A percentile compares a stretch with the other conserved stretches of the same genome.
These are phyloP conservation scores for Capsicum chinense DNA, from an alignment of 257 asterid species.

Conservation along the genomic window DNA sequence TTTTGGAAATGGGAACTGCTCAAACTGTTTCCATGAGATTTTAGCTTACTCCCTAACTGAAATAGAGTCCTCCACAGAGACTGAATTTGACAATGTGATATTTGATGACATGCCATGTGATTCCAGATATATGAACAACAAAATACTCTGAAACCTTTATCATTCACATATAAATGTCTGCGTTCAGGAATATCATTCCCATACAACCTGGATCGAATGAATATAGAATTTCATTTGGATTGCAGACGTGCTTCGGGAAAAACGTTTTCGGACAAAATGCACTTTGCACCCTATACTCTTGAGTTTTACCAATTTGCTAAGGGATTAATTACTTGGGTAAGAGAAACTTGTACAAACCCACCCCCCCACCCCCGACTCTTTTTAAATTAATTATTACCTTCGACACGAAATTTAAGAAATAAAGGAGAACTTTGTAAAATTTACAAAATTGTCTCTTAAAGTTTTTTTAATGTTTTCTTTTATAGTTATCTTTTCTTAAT, in stretches of 20 bases:
- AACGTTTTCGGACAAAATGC: neutral
- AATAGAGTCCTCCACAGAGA: slow-evolving; percentile 48
- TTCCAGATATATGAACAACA: neutral
- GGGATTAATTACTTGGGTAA: too few species aligned
- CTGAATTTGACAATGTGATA: slow-evolving; percentile 49
- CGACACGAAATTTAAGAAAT: too few species aligned
- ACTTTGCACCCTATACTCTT: neutral
- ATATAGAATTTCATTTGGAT: neutral
- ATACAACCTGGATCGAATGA: neutral
- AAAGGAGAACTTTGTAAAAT: too few species aligned
- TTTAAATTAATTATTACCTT: too few species aligned
- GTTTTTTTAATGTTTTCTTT: too few species aligned
- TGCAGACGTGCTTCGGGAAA: neutral
- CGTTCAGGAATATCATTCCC: neutral
- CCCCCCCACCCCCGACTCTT: too few species aligned
- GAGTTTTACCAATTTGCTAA: neutral
- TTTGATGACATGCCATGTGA: slow-evolving; percentile 62
- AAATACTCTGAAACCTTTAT: neutral
- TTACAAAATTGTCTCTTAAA: too few species aligned
- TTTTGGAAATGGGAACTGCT: slow-evolving; percentile 25
- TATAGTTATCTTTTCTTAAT: too few species aligned
- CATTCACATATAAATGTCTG: neutral
- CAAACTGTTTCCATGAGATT: slow-evolving; percentile 34
- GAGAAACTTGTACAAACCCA: too few species aligned
- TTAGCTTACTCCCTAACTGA: slow-evolving; percentile 45